Percentiles rank a stretch among this genome's conserved stretches.
Conservation (phyloP, 2,329 filamentous ascomycete genomes). For the Pestalotiopsis sp. region DNA sequence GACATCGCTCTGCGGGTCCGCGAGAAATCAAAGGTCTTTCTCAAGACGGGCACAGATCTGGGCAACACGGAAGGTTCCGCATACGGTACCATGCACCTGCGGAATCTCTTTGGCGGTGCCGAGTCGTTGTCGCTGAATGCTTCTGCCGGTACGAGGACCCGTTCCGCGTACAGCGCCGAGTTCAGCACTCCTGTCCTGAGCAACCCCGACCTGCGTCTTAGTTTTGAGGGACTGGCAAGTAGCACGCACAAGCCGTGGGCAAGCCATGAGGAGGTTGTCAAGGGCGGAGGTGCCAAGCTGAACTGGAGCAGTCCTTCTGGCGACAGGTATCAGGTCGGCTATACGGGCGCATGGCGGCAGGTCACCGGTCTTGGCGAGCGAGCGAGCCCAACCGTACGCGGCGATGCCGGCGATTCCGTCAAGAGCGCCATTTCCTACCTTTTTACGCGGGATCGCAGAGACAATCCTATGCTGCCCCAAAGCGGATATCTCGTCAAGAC, state of each 20-base stretch:
- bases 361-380: constrained; percentile 75
- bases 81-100: constrained; percentile 82
- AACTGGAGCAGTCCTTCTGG: constrained; percentile 70
- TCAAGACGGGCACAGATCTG: constrained; percentile 94
- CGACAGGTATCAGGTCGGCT: constrained; percentile 77
- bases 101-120: constrained; percentile 93
- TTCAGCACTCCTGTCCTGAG: constrained; percentile 83
- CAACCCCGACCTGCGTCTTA: constrained; percentile 79
- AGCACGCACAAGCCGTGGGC: constrained; percentile 91
- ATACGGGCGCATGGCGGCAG: constrained; percentile 85
- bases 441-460: constrained; percentile 78
- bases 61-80: constrained; percentile 94
- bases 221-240: constrained; percentile 80
- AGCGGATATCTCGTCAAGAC: constrained; percentile 81
- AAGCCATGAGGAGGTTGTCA: constrained; percentile 87
- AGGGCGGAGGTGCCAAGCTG: constrained; percentile 76
- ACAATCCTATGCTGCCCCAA: constrained; percentile 83
- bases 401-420: constrained; percentile 86
- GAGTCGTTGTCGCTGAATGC: constrained; percentile 88
- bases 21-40: constrained; percentile 80
- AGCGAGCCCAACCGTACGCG: constrained; percentile 80
- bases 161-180: constrained; percentile 86
- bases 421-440: constrained; percentile 86
- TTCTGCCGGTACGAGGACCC: constrained; percentile 84
- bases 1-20: constrained; percentile 77